These are phyloP conservation scores for Eimeria falciformis DNA, from an alignment of 169 alveolate species.

Conservation along the genomic window DNA sequence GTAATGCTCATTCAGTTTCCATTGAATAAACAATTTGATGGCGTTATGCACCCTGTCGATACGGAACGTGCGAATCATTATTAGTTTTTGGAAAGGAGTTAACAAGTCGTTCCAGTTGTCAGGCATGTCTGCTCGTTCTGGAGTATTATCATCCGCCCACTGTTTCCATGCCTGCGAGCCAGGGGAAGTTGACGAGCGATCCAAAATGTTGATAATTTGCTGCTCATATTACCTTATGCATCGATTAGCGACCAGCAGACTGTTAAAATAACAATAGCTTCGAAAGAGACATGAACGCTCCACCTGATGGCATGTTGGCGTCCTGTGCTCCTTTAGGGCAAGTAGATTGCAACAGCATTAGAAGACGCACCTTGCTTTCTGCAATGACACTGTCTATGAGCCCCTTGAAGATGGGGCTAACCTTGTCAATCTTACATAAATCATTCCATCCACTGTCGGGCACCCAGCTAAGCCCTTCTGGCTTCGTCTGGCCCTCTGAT, in stretches of 20 bases:
- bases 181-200: no score
- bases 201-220: no score
- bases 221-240: no score
- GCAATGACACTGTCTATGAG: slow-evolving; percentile 74
- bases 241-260: no score
- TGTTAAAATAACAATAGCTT: no score
- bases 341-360: no score
- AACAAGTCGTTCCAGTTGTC: slow-evolving; percentile 82
- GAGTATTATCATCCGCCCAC: slow-evolving; percentile 94
- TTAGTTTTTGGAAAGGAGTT: slow-evolving; percentile 90
- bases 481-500: slow-evolving; percentile 83
- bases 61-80: slow-evolving; percentile 93
- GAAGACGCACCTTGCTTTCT: slow-evolving; percentile 54
- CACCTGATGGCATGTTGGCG: no score
- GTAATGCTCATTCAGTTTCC: slow-evolving; percentile 86
- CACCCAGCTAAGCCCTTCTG: slow-evolving; percentile 93
- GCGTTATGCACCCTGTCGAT: slow-evolving; percentile 95
- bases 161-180: slow-evolving; percentile 87
- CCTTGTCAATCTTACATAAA: slow-evolving; percentile 87
- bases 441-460: slow-evolving; percentile 96
- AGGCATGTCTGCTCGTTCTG: slow-evolving; percentile 92
- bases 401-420: slow-evolving; percentile 85
- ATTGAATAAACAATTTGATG: slow-evolving; percentile 92
- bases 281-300: no score
- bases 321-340: no score